A percentile compares a stretch with the other conserved stretches of the same genome.
Evolutionary conservation across 192 early-diverging fungal species (phyloP).

Genomic region (Coemansia sp.): DNA sequence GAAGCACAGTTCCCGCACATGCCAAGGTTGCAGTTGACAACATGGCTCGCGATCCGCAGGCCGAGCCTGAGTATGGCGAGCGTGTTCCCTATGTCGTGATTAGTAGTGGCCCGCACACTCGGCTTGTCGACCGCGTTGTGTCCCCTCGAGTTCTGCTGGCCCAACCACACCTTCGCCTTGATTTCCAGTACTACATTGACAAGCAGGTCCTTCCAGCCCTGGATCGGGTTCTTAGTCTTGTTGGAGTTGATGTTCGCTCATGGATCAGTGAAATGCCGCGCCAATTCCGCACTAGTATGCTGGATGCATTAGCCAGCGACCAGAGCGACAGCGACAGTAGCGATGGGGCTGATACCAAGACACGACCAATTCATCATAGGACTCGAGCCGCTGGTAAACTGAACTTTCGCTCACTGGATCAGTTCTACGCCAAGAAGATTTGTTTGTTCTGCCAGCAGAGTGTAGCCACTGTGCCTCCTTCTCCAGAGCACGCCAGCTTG

Average conservation of each 20-base stretch:
- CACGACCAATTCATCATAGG: not conserved
- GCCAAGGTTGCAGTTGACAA: conserved; percentile 66
- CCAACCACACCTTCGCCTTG: conserved; percentile 64
- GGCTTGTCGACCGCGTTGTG: conserved; percentile 74
- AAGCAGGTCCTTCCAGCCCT: conserved; percentile 85
- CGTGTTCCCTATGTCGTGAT: conserved; percentile 89
- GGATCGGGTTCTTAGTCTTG: conserved; percentile 72
- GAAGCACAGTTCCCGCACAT: conserved; percentile 62
- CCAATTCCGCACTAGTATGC: conserved; percentile 16
- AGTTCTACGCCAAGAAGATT: conserved; percentile 34
- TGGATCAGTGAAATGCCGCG: conserved; percentile 41
- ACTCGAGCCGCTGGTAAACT: not conserved
- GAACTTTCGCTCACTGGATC: conserved; percentile 29
- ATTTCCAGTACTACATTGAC: conserved; percentile 82
- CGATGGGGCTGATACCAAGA: not conserved
- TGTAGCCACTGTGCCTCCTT: not conserved
- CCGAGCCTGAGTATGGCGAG: conserved; percentile 85
- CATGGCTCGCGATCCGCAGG: conserved; percentile 68
- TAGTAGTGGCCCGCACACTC: conserved; percentile 61
- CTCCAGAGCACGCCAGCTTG: conserved; percentile 4
- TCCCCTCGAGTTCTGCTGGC: conserved; percentile 63
- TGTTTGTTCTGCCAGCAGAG: conserved; percentile 37
- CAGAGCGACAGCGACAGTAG: conserved; percentile 7
- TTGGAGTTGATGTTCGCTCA: conserved; percentile 62
- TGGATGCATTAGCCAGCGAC: conserved; percentile 11